Evolutionary conservation across 2,329 filamentous ascomycete genomes (phyloP), one percentile per base, ranked within the genome.

Genomic region (Nigrograna mackinnonii): DNA sequence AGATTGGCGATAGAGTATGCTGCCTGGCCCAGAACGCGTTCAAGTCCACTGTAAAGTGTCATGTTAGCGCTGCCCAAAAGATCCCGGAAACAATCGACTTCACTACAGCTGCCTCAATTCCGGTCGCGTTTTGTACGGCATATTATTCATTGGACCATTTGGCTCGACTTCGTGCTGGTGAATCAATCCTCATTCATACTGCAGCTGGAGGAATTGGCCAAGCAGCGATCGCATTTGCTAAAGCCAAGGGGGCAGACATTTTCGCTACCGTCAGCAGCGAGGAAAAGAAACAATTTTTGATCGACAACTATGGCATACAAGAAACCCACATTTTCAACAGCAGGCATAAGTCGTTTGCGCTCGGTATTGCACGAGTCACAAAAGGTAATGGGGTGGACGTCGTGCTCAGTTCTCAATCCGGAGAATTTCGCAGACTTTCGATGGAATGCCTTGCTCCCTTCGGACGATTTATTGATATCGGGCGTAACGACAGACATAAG

Each of bases 351-450:
- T 37, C 36, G n/a, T 67, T 67, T 39, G 49, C 24, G 5, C 37
- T 32, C 4, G 54, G 35, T 7, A 34, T 66, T 6, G 30, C 45
- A 38, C 21, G 42, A 5, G 37, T 36, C 16, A 66, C 63, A 3
- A 36, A 52, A 2, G 50, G 49, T 16, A 28, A 39, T 9, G 63
- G 63, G 13, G 56, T 62, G 13, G 59, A 66, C 43, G 47, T 65
- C 2, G 48, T 55, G 9, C 37, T 66, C 35, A 66, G 65, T 46
- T 35, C 24, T 6, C 32, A 46, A 2, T 39, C 50, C 17, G 62
- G 60, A 4, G 49, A 57, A 12, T 24, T 49, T n/a, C 24, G 9
- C n/a, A 9, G 9, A 9, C 9, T n/a, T 28, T 28, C 24, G n/a
- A 9, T 9, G 24, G 24, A 28, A 28, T 28, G 24, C n/a, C 24